phyloP scores from a whole-genome alignment of 2,329 filamentous ascomycete species.

The Fusarium hostae region DNA sequence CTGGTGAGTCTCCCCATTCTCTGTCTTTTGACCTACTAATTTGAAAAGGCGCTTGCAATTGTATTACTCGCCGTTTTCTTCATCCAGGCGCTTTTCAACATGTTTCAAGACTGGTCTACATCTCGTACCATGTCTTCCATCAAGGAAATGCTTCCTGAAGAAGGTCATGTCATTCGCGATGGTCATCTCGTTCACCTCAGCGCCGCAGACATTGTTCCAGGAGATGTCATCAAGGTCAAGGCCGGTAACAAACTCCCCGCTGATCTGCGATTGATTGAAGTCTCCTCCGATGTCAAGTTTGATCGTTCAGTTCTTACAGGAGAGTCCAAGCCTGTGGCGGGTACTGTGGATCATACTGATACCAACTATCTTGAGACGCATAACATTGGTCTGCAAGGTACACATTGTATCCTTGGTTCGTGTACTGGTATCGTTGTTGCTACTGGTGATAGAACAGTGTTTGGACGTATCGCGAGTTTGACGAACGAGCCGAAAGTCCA shows the following conservation, averaged over 20 bases:
- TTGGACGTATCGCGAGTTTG: slow-evolving; percentile 78
- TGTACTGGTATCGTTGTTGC: slow-evolving; percentile 75
- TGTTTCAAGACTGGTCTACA: slow-evolving; percentile 21
- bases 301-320: slow-evolving; percentile 3
- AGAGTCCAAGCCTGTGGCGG: slow-evolving; percentile 8
- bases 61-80: neutral
- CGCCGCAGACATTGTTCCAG: slow-evolving; percentile 1
- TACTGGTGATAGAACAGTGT: slow-evolving; percentile 78
- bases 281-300: slow-evolving; percentile 3
- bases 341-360: slow-evolving; percentile 1
- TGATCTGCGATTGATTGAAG: slow-evolving; percentile 1
- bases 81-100: slow-evolving; percentile 9
- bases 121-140: slow-evolving; percentile 17
- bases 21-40: neutral
- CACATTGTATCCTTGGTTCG: slow-evolving; percentile 77
- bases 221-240: neutral
- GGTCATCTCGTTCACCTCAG: neutral
- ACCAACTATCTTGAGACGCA: slow-evolving; percentile 65
- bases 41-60: neutral
- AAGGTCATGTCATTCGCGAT: slow-evolving; percentile 2
- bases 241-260: slow-evolving; percentile 10
- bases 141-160: slow-evolving; percentile 8
- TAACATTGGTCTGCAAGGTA: slow-evolving; percentile 82
- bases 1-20: neutral
- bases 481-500: slow-evolving; percentile 75